phyloP scores from a whole-genome alignment of 768 basidiomycete species.

The Coprinopsis cinerea region DNA sequence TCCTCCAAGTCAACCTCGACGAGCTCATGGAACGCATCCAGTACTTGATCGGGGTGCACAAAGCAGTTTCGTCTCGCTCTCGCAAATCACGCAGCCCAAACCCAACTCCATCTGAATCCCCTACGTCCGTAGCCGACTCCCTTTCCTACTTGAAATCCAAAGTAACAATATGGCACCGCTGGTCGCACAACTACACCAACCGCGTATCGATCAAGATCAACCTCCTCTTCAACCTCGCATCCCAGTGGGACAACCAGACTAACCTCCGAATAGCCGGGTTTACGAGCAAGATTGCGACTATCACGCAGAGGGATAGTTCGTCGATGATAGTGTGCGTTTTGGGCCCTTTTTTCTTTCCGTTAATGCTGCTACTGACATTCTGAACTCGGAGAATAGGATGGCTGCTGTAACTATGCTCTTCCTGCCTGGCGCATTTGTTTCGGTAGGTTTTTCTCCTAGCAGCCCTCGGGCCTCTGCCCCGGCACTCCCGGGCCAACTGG shows the following conservation, averaged over 20 bases:
- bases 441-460: conserved; percentile 9
- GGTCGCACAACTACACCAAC: conserved; percentile 17
- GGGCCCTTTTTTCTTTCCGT: not conserved
- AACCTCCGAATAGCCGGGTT: conserved; percentile 17
- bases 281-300: conserved; percentile 17
- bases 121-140: conserved; percentile 10
- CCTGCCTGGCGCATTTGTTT: conserved; percentile 22
- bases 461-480: not conserved
- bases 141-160: conserved; percentile 11
- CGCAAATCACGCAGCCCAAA: not conserved
- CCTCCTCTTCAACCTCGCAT: conserved; percentile 17
- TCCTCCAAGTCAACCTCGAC: conserved; percentile 10
- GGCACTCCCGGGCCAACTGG: not conserved
- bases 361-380: not conserved
- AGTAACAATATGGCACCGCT: conserved; percentile 9
- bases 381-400: conserved; percentile 15
- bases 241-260: conserved; percentile 16
- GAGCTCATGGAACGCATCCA: conserved; percentile 11
- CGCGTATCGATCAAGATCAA: conserved; percentile 18
- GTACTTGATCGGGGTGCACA: conserved; percentile 4
- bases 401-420: conserved; percentile 24
- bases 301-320: conserved; percentile 20
- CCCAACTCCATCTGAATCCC: not conserved
- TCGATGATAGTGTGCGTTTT: conserved; percentile 21
- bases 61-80: not conserved